These are phyloP conservation scores for Paratinospora sagittata DNA, from an alignment of 164 flowering plant species.

Conservation along the genomic window DNA sequence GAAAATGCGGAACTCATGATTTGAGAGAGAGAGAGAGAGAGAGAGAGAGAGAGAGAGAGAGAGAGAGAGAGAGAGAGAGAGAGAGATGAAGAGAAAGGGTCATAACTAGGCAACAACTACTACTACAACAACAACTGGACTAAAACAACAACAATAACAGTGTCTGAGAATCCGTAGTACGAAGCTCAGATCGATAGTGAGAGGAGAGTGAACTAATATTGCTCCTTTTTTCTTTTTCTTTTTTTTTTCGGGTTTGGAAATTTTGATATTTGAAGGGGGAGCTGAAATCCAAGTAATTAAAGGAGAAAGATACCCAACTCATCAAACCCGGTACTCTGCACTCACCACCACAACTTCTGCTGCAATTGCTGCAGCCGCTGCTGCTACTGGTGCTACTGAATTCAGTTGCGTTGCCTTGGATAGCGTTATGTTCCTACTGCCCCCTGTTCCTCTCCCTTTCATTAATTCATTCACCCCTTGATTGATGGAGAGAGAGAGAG, in stretches of 20 bases:
- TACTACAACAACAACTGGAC: not conserved
- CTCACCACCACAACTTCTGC: not conserved
- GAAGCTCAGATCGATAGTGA: conserved; percentile 18
- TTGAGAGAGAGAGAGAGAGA: conserved; percentile 15
- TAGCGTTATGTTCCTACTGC: not conserved
- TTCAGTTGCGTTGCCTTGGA: not conserved
- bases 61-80: not conserved
- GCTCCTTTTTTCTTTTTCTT: not conserved
- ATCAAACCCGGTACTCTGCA: not conserved
- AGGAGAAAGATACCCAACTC: conserved; percentile 2
- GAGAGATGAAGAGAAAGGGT: not conserved
- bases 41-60: conserved; percentile 12
- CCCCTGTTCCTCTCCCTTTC: not conserved
- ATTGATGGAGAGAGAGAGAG: no score
- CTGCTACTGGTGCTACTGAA: not conserved
- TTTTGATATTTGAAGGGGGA: conserved; percentile 3
- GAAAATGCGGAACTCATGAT: conserved; percentile 32
- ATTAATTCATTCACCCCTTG: no score
- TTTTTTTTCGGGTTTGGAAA: no score
- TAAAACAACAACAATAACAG: conserved; percentile 6
- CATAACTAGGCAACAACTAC: not conserved
- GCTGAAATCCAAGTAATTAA: conserved; percentile 20
- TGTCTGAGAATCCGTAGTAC: conserved; percentile 24
- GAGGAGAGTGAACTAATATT: conserved; percentile 4
- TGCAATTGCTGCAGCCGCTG: not conserved